A percentile compares a stretch with the other conserved stretches of the same genome.
phyloP scores from a whole-genome alignment of 179 eudicot genomes.

The Actinidia polygama region DNA sequence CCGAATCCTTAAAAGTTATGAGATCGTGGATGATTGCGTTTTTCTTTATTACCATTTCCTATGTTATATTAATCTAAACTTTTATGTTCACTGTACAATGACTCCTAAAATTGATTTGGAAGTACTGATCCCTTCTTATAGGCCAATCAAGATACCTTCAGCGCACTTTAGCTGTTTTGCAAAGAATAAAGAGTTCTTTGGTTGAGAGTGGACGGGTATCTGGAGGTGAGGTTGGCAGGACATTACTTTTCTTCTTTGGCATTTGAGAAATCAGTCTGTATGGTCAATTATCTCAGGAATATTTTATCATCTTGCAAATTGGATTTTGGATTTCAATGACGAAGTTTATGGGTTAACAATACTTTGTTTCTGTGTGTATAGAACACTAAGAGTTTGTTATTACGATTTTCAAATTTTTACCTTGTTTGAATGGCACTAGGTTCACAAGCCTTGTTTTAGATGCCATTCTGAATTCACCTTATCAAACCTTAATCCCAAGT shows the following conservation, averaged over 20 bases:
- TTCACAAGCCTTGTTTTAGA: neutral
- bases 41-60: neutral
- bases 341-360: neutral
- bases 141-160: constrained; percentile 76
- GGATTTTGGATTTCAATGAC: neutral
- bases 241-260: neutral
- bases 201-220: constrained; percentile 43
- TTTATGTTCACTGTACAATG: neutral
- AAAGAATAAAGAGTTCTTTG: constrained; percentile 64
- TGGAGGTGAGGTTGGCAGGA: constrained; percentile 40
- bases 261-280: neutral
- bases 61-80: too few species aligned
- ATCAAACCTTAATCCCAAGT: neutral
- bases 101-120: constrained; percentile 3
- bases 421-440: neutral
- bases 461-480: neutral
- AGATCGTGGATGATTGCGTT: neutral
- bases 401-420: neutral
- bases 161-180: constrained; percentile 77
- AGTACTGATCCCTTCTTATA: constrained; percentile 3
- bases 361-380: neutral
- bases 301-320: constrained; percentile 1
- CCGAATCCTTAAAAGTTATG: neutral
- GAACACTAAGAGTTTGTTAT: neutral
- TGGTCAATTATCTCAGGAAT: neutral